phyloP scores from a whole-genome alignment of 2,329 filamentous ascomycete species.

The Ophiostoma sp. region DNA sequence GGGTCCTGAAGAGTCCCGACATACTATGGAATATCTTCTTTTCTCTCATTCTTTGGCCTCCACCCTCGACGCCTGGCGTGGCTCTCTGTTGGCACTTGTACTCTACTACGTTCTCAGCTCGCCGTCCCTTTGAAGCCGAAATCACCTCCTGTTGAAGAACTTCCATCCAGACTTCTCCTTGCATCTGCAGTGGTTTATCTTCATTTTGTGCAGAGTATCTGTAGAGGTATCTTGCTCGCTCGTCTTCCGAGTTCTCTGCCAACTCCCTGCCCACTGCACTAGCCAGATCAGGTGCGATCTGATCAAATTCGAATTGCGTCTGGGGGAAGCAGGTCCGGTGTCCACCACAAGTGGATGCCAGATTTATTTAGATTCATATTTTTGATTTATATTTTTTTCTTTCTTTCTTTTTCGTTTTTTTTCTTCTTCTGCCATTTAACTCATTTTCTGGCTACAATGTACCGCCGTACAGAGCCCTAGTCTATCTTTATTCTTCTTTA shows the following conservation, averaged over 20 bases:
- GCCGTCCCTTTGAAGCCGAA: not conserved
- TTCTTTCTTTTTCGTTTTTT: not conserved
- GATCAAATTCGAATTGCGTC: constrained; percentile 15
- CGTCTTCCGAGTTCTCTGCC: not conserved
- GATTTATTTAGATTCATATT: constrained; percentile 9
- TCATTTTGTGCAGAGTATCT: not conserved
- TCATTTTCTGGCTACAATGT: not conserved
- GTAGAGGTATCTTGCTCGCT: not conserved
- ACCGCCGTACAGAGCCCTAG: no score
- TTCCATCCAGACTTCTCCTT: not conserved
- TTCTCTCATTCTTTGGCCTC: not conserved
- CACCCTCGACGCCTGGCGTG: not conserved
- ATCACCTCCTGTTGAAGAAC: not conserved
- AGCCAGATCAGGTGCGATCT: constrained; percentile 8
- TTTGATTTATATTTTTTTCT: not conserved
- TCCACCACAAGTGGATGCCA: not conserved
- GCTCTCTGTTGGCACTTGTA: not conserved
- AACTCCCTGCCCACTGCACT: not conserved
- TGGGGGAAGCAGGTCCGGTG: constrained; percentile 8
- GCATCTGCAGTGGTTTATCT: not conserved
- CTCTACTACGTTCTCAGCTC: not conserved
- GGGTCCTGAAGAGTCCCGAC: constrained; percentile 13
- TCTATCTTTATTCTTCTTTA: not conserved
- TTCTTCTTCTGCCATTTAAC: not conserved
- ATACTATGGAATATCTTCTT: constrained; percentile 11